These are phyloP conservation scores for Hypoxylon sp. DNA, from an alignment of 2,329 filamentous ascomycete species.

Conservation along the genomic window DNA sequence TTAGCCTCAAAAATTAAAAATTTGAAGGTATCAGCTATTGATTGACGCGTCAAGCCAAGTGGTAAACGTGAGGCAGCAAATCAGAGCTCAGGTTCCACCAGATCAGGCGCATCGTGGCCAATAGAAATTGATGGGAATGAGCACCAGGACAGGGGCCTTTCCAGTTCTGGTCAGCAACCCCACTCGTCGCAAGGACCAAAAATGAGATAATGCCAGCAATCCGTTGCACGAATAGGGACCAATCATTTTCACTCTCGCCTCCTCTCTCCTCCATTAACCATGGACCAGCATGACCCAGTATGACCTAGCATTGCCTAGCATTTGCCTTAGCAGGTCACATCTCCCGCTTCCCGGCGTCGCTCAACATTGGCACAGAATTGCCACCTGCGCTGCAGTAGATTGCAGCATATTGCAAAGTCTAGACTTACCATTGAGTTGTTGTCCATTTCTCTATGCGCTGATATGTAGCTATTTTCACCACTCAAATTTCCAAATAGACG, in stretches of 20 bases:
- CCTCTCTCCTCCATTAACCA: conserved; percentile 16
- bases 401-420: conserved; percentile 25
- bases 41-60: conserved; percentile 38
- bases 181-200: conserved; percentile 13
- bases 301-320: conserved; percentile 2
- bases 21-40: conserved; percentile 33
- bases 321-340: conserved; percentile 20
- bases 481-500: conserved; percentile 22
- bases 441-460: conserved; percentile 9
- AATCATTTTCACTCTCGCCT: conserved; percentile 38
- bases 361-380: conserved; percentile 35
- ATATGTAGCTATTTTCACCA: conserved; percentile 9
- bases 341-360: conserved; percentile 34
- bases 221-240: conserved; percentile 31
- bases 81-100: conserved; percentile 35
- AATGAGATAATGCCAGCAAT: conserved; percentile 37
- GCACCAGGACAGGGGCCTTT: conserved; percentile 25
- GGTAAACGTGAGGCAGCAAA: conserved; percentile 44
- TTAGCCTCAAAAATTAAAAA: conserved; percentile 36
- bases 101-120: conserved; percentile 26
- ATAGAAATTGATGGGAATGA: conserved; percentile 34
- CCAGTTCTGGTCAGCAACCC: conserved; percentile 20
- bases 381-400: conserved; percentile 30
- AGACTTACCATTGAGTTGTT: conserved; percentile 29
- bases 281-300: conserved; percentile 1